A percentile compares a stretch with the other conserved stretches of the same genome.
Conservation (phyloP, 23 red algal genomes). For the Gracilariopsis chorda region DNA sequence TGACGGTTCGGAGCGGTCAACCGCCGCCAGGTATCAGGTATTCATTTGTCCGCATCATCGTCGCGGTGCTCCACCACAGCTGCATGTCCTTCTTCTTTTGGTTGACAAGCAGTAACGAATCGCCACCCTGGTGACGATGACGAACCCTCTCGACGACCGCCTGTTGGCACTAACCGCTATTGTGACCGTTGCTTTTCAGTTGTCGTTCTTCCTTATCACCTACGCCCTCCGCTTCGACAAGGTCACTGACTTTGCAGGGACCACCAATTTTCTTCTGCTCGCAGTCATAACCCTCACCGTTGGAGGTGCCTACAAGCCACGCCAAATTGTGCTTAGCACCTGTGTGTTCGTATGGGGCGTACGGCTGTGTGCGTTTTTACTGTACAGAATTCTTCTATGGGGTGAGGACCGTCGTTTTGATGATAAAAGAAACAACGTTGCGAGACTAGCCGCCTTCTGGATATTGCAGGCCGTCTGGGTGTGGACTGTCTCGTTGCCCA, state of each 20-base stretch:
- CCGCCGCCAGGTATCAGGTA: too few species aligned
- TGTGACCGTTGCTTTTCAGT: slow-evolving; percentile 73
- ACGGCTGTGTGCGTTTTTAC: slow-evolving; percentile 76
- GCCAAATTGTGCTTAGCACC: slow-evolving; percentile 73
- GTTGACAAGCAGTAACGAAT: too few species aligned
- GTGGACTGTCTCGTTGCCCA: slow-evolving; percentile 80
- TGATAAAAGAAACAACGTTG: slow-evolving; percentile 70
- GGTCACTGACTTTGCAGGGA: slow-evolving; percentile 91
- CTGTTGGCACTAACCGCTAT: slow-evolving; percentile 68
- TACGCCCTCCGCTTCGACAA: slow-evolving; percentile 88
- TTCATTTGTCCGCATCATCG: too few species aligned
- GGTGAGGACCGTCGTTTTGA: slow-evolving; percentile 91
- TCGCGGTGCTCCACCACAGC: too few species aligned
- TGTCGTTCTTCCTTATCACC: slow-evolving; percentile 80
- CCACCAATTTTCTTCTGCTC: slow-evolving; percentile 81
- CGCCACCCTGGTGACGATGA: too few species aligned
- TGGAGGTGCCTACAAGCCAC: slow-evolving; percentile 22
- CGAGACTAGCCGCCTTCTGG: slow-evolving; percentile 81
- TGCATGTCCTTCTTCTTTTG: too few species aligned
- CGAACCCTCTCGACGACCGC: slow-evolving; percentile 63
- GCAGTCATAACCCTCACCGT: slow-evolving; percentile 74
- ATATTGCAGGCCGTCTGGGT: slow-evolving; percentile 86
- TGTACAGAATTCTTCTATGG: slow-evolving; percentile 89
- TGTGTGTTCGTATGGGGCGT: slow-evolving; percentile 76
- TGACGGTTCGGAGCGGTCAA: too few species aligned